These are phyloP conservation scores for Coniosporium apollinis DNA, from an alignment of 495 filamentous ascomycete genomes.

Conservation along the genomic window DNA sequence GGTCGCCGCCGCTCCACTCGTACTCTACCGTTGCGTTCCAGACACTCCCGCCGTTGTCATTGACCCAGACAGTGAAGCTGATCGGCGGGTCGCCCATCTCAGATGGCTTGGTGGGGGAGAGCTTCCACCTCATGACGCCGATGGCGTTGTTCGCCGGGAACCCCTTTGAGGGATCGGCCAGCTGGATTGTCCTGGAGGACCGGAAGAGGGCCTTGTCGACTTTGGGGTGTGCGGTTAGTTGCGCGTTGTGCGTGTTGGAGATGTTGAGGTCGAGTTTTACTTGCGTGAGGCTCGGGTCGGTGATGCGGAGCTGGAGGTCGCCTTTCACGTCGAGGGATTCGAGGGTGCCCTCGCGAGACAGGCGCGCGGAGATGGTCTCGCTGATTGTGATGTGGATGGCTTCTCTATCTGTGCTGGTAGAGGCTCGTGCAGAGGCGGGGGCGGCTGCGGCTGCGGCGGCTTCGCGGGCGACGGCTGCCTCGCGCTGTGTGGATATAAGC, in stretches of 20 bases:
- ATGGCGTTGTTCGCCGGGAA: conserved; percentile 87
- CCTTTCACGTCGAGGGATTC: conserved; percentile 78
- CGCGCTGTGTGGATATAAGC: conserved; percentile 28
- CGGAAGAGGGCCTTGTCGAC: conserved; percentile 77
- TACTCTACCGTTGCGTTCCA: conserved; percentile 86
- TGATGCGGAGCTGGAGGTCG: conserved; percentile 74
- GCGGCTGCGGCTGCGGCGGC: conserved; percentile 38
- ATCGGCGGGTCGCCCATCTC: conserved; percentile 61
- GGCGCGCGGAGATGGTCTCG: conserved; percentile 71
- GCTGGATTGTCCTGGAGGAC: conserved; percentile 59
- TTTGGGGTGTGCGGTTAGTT: conserved; percentile 88
- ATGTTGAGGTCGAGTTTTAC: conserved; percentile 66
- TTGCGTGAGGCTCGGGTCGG: conserved; percentile 73
- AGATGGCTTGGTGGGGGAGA: conserved; percentile 54
- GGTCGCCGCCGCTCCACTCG: conserved; percentile 62
- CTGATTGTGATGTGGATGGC: conserved; percentile 65
- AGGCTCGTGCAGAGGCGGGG: conserved; percentile 39
- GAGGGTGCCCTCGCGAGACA: conserved; percentile 69
- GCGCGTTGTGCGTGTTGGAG: conserved; percentile 56
- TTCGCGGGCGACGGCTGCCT: conserved; percentile 49
- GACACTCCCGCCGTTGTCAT: conserved; percentile 59
- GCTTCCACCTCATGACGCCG: conserved; percentile 76
- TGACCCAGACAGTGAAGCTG: conserved; percentile 90
- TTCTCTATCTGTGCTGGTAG: conserved; percentile 24
- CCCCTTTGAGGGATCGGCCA: conserved; percentile 64